phyloP scores from a whole-genome alignment of 2,329 filamentous ascomycete species.

The Lizonia empirigonia region DNA sequence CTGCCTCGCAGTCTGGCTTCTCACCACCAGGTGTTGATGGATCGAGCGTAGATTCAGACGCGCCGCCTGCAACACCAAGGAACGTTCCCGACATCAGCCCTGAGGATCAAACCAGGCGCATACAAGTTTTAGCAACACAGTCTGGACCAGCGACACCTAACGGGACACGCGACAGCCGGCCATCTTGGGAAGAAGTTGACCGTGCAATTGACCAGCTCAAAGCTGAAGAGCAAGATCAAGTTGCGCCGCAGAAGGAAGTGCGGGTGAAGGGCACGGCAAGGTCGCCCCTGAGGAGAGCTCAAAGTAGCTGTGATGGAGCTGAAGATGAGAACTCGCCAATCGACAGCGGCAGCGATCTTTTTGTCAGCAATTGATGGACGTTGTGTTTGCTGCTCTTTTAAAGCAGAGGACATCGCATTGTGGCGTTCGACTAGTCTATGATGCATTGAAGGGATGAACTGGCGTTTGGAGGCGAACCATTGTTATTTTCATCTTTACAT shows the following conservation, averaged over 20 bases:
- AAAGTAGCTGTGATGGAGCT: slow-evolving; percentile 37
- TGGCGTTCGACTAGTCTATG: slow-evolving; percentile 1
- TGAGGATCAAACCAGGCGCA: slow-evolving; percentile 36
- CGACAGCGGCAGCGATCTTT: slow-evolving; percentile 19
- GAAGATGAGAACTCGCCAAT: slow-evolving; percentile 19
- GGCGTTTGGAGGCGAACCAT: slow-evolving; percentile 7
- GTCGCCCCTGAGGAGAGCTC: slow-evolving; percentile 38
- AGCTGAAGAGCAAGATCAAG: slow-evolving; percentile 32
- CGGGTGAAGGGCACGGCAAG: slow-evolving; percentile 28
- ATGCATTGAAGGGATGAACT: slow-evolving; percentile 5
- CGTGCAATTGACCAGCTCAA: slow-evolving; percentile 42
- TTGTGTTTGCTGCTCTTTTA: background rate
- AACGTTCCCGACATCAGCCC: slow-evolving; percentile 13
- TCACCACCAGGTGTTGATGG: slow-evolving; percentile 25
- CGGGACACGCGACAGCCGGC: slow-evolving; percentile 47
- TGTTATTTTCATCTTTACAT: slow-evolving; percentile 6
- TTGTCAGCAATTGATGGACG: slow-evolving; percentile 12
- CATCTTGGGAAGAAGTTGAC: slow-evolving; percentile 47
- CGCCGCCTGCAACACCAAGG: slow-evolving; percentile 3
- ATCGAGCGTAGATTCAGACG: slow-evolving; percentile 17
- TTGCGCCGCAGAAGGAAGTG: slow-evolving; percentile 10
- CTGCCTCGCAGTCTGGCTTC: slow-evolving; percentile 8
- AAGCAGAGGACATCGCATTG: background rate
- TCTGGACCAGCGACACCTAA: slow-evolving; percentile 53
- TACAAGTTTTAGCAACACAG: slow-evolving; percentile 47